Percentiles rank a stretch among this genome's conserved stretches.
phyloP scores from a whole-genome alignment of 768 basidiomycete genomes.

The Brasilioporus rufonigricans region DNA sequence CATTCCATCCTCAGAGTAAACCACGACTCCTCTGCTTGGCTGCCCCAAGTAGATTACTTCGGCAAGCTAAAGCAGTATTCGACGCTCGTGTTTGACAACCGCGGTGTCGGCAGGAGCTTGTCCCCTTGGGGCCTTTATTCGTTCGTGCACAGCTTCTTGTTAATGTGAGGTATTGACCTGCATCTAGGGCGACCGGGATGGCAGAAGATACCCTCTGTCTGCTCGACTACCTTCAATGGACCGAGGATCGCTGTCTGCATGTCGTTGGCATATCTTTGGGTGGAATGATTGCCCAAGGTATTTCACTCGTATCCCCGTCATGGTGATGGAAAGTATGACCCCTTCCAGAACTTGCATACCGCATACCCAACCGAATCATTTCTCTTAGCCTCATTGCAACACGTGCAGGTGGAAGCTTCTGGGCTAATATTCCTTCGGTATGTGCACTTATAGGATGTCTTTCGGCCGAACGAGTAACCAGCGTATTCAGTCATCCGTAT shows the following conservation, averaged over 20 bases:
- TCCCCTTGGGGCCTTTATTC: slow-evolving; percentile 74
- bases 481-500: slow-evolving; percentile 39
- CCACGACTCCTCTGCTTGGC: slow-evolving; percentile 62
- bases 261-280: slow-evolving; percentile 76
- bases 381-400: slow-evolving; percentile 71
- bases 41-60: slow-evolving; percentile 63
- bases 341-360: slow-evolving; percentile 60
- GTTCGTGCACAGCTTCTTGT: slow-evolving; percentile 38
- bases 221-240: slow-evolving; percentile 74
- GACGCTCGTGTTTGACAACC: slow-evolving; percentile 77
- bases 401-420: slow-evolving; percentile 57
- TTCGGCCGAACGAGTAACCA: background rate
- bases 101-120: slow-evolving; percentile 76
- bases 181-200: slow-evolving; percentile 65
- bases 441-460: slow-evolving; percentile 15
- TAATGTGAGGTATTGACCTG: background rate
- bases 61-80: slow-evolving; percentile 51
- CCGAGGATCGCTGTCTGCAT: slow-evolving; percentile 54
- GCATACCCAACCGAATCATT: slow-evolving; percentile 62
- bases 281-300: slow-evolving; percentile 84
- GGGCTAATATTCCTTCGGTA: slow-evolving; percentile 66
- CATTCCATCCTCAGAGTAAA: slow-evolving; percentile 46
- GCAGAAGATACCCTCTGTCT: slow-evolving; percentile 69
- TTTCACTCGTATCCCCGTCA: background rate
- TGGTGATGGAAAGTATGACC: background rate